Base-by-base conservation (phyloP, 768 basidiomycete genomes). In the Phaeotremella fagi region DNA sequence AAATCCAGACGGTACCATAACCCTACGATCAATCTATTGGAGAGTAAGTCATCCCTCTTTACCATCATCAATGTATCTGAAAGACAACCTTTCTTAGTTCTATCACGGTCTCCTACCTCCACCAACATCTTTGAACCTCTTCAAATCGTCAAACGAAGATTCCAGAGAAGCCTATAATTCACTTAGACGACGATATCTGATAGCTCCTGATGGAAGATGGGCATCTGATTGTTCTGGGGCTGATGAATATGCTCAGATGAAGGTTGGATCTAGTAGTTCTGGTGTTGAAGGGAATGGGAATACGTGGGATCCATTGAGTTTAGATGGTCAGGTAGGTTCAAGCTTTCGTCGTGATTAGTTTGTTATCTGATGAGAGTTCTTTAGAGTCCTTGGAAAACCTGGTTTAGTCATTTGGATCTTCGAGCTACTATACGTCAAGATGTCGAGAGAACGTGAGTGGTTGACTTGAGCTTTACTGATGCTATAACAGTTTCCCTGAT, bases 321-420 rank as follows among this genome's bases (percentile, higher is more conserved):
- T 74, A 4, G 67, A 66, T 35, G 65, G 63, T 16, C 48, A 52
- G 37, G 59, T 60, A 25, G 22, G 59, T 51, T 2, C 38, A 12
- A 22, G 12, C 7, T 20, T 22, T 6, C 15, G 27, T 44, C 1
- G 26, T 4, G 25, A 44, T 25, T 11, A 43, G 38, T 7, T 20
- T 7, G 7, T 7, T 6, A 22, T 38, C 28, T 28, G 12, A n/a
- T 43, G 23, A 18, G 22, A 7, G 38, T 6, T 23, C 4, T 14
- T 1, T 41, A 92, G 84, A 95, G 92, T 75, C 92, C 92, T 9
- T 99, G 95, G 95, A 86, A 83, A 62, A 82, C 83, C 43, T 98
- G 90, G 89, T 99, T 97, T 73, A 79, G 83, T 25, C 82, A 90
- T 35, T 80, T 91, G 16, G 95, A 98, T 54, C 77, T 97, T 33